phyloP scores from a whole-genome alignment of 2,329 filamentous ascomycete species.

The Leptosphaerulina australis region DNA sequence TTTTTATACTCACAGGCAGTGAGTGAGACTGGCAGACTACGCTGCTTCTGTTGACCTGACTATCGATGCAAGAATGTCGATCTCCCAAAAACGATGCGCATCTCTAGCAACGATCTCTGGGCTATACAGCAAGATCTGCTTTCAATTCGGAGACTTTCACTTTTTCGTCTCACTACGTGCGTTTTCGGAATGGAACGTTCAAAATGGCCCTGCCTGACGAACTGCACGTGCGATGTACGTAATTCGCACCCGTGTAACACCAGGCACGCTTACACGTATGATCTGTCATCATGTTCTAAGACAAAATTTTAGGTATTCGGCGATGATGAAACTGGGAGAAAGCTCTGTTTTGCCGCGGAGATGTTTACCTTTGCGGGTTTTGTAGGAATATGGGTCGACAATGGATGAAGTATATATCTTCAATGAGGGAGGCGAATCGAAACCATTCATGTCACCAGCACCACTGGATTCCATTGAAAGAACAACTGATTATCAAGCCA shows the following conservation, averaged over 20 bases:
- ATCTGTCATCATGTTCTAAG: slow-evolving; percentile 10
- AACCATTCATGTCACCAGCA: not conserved
- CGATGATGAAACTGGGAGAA: not conserved
- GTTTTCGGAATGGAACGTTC: not conserved
- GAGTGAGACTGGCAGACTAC: not conserved
- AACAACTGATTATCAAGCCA: not conserved
- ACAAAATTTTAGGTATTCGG: not conserved
- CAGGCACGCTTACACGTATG: slow-evolving; percentile 9
- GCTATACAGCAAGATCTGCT: too few relatives aligned
- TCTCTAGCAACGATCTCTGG: too few relatives aligned
- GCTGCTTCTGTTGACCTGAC: not conserved
- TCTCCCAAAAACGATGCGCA: not conserved
- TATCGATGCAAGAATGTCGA: not conserved
- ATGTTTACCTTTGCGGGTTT: slow-evolving; percentile 7
- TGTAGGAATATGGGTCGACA: slow-evolving; percentile 6
- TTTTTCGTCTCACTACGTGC: slow-evolving; percentile 2
- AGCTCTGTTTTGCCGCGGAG: slow-evolving; percentile 12
- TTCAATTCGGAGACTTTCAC: slow-evolving; percentile 16
- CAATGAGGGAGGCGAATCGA: not conserved
- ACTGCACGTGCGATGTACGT: slow-evolving; percentile 13
- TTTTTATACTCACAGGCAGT: slow-evolving; percentile 1
- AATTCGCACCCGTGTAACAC: slow-evolving; percentile 5
- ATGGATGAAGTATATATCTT: slow-evolving; percentile 13
- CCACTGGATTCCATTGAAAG: not conserved
- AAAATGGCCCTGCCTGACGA: not conserved